A percentile compares a stretch with the other conserved stretches of the same genome.
Conservation (phyloP, 192 early-diverging fungal genomes). For the Backusella psychrophila region DNA sequence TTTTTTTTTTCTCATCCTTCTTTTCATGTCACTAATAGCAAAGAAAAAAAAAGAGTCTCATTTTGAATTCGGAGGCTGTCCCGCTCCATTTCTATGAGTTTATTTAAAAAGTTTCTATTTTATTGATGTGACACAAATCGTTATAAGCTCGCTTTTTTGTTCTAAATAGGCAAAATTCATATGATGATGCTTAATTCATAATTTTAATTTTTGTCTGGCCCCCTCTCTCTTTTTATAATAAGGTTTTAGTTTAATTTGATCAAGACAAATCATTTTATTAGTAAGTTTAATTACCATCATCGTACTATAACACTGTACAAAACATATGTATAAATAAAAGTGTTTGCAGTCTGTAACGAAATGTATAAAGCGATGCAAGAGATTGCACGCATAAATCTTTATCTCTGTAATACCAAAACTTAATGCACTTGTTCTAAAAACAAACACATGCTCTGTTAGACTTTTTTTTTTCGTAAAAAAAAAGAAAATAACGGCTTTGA, state of each 20-base stretch:
- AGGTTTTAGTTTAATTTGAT: not conserved
- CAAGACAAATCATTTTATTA: not conserved
- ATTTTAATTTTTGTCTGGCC: not conserved
- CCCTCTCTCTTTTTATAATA: not conserved
- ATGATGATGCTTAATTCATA: not conserved
- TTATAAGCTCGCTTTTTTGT: slow-evolving; percentile 6
- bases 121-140: not conserved
- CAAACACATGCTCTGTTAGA: not conserved
- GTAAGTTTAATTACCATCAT: not conserved
- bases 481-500: not conserved
- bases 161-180: slow-evolving; percentile 1
- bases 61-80: not conserved
- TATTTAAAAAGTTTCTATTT: slow-evolving; percentile 1
- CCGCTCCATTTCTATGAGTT: not conserved
- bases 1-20: not conserved
- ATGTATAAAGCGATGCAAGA: not conserved
- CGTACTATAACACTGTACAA: not conserved
- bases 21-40: not conserved
- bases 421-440: not conserved
- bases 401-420: not conserved
- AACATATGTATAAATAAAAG: not conserved
- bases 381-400: not conserved
- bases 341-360: not conserved
- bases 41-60: not conserved
- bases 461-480: not conserved